These are phyloP conservation scores for Kwoniella shandongensis DNA, from an alignment of 768 basidiomycete species.

Conservation along the genomic window DNA sequence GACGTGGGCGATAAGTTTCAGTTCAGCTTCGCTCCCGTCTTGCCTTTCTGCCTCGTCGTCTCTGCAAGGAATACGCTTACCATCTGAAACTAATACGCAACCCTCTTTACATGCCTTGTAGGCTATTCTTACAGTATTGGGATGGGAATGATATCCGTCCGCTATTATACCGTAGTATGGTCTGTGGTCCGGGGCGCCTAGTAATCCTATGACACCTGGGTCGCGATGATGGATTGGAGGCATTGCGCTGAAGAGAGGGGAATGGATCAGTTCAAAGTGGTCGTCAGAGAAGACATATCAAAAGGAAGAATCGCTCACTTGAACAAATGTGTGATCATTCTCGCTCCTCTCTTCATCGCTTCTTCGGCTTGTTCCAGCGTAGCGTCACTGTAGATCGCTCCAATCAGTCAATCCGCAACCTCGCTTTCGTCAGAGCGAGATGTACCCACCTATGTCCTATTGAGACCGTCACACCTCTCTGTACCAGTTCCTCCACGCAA, in stretches of 20 bases:
- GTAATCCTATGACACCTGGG: constrained; percentile 83
- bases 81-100: constrained; percentile 86
- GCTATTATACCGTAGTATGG: constrained; percentile 89
- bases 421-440: too few relatives aligned
- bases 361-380: constrained; percentile 69
- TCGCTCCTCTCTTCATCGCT: constrained; percentile 70
- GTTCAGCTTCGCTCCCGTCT: neutral
- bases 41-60: neutral
- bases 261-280: neutral
- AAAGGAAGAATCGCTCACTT: constrained; percentile 72
- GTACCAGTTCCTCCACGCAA: constrained; percentile 62
- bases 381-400: constrained; percentile 66
- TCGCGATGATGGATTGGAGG: constrained; percentile 67
- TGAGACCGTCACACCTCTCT: constrained; percentile 73
- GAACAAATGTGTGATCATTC: constrained; percentile 88
- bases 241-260: constrained; percentile 50
- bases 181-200: constrained; percentile 68
- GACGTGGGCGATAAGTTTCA: neutral
- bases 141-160: constrained; percentile 87
- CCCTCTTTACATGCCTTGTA: constrained; percentile 80
- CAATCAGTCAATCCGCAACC: constrained; percentile 16
- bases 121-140: constrained; percentile 83
- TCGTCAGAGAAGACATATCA: constrained; percentile 52
- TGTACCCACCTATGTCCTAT: constrained; percentile 76
- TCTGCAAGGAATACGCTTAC: constrained; percentile 55